phyloP scores from a whole-genome alignment of 2,329 filamentous ascomycete genomes.

The Neonectria ditissima region DNA sequence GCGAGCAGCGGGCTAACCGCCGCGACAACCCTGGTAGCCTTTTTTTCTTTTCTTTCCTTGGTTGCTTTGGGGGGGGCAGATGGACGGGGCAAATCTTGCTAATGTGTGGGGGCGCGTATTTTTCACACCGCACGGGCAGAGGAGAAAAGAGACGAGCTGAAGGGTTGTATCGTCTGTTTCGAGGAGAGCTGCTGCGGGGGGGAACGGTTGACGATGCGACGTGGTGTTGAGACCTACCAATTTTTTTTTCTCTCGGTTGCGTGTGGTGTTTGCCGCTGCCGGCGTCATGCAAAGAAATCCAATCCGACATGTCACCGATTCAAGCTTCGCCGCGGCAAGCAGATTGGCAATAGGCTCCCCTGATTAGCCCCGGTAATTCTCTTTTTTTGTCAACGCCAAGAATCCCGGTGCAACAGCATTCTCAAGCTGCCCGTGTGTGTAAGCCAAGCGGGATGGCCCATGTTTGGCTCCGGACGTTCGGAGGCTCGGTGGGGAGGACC shows the following conservation, averaged over 20 bases:
- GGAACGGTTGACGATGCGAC: neutral
- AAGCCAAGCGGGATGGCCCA: too few species aligned
- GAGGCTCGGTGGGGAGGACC: too few species aligned
- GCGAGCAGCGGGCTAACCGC: constrained; percentile 8
- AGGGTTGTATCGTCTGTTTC: neutral
- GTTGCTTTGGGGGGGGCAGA: neutral
- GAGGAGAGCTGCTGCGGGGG: neutral
- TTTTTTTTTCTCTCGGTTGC: too few species aligned
- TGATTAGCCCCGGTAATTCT: neutral
- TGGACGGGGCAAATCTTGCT: constrained; percentile 13
- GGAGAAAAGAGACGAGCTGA: neutral
- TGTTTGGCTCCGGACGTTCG: neutral
- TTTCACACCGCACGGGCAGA: neutral
- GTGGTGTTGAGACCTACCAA: neutral
- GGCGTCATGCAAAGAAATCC: neutral
- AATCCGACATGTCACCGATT: constrained; percentile 4
- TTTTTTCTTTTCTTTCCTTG: too few species aligned
- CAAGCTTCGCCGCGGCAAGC: neutral
- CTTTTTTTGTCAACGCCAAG: neutral
- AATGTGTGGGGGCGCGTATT: neutral
- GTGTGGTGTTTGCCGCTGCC: neutral
- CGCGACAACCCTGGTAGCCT: constrained; percentile 8
- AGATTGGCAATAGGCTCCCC: neutral
- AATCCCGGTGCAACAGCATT: neutral
- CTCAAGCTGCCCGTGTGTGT: too few species aligned